Evolutionary conservation across 352 stramenopile genomes (phyloP).

Genomic region (Aphanomyces euteiches): DNA sequence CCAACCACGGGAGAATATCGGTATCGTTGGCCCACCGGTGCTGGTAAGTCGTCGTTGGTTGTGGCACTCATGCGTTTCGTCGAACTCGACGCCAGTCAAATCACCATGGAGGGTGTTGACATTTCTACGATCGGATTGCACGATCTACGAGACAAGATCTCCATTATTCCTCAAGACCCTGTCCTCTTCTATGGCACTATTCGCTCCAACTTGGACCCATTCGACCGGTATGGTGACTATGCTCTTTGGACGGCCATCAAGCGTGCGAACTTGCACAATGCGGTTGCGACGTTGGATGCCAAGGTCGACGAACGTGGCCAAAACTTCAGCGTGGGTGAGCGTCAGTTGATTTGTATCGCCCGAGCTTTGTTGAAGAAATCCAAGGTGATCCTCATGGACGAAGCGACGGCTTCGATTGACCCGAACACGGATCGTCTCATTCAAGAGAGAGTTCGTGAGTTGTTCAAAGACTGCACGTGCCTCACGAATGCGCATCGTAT

Average conservation of each 20-base stretch:
- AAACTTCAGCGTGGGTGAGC: conserved; percentile 95
- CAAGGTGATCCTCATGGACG: conserved; percentile 96
- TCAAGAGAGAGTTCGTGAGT: conserved; percentile 67
- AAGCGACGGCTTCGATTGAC: conserved; percentile 93
- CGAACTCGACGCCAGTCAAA: conserved; percentile 70
- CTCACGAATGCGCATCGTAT: conserved; percentile 93
- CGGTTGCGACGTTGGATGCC: conserved; percentile 68
- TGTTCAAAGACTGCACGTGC: conserved; percentile 85
- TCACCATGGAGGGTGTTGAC: conserved; percentile 89
- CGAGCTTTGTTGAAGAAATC: conserved; percentile 90
- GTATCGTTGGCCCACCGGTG: conserved; percentile 75
- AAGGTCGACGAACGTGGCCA: conserved; percentile 88
- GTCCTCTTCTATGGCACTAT: conserved; percentile 91
- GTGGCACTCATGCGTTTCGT: conserved; percentile 88
- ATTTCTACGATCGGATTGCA: conserved; percentile 66
- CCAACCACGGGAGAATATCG: conserved; percentile 77
- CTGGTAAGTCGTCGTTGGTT: conserved; percentile 87
- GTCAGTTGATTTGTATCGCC: conserved; percentile 94
- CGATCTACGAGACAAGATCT: conserved; percentile 70
- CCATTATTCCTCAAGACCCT: conserved; percentile 93
- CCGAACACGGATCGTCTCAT: conserved; percentile 62
- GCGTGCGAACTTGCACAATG: conserved; percentile 72
- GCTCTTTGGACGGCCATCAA: conserved; percentile 56
- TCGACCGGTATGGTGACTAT: conserved; percentile 60
- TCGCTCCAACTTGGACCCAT: conserved; percentile 88